A percentile compares a stretch with the other conserved stretches of the same genome.
Evolutionary conservation across 495 filamentous ascomycete species (phyloP).

Genomic region (Xylaria venustula): DNA sequence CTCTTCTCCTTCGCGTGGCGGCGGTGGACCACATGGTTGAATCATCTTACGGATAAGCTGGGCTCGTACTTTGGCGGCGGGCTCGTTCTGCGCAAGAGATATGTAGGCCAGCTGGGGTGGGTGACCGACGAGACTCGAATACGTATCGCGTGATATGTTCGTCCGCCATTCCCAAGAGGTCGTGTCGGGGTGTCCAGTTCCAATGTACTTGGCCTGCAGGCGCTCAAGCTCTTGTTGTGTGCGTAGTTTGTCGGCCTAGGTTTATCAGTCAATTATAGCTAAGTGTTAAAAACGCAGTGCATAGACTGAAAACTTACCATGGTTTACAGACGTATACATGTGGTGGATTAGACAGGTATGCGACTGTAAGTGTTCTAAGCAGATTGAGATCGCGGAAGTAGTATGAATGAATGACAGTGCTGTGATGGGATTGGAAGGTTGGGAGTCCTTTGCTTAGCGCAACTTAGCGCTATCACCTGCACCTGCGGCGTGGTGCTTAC

Average conservation of each 20-base stretch:
- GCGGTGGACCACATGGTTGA: constrained; percentile 81
- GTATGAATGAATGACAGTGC: no score
- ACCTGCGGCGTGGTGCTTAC: not conserved
- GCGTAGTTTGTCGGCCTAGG: constrained; percentile 91
- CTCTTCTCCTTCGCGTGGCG: constrained; percentile 58
- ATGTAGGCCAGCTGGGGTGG: constrained; percentile 87
- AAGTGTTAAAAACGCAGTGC: no score
- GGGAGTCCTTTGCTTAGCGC: not conserved
- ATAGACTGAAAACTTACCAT: no score
- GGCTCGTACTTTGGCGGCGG: constrained; percentile 73
- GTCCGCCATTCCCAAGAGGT: constrained; percentile 94
- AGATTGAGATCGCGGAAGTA: no score
- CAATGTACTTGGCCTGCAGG: constrained; percentile 89
- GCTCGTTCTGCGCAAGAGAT: constrained; percentile 81
- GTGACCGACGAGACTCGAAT: constrained; percentile 83
- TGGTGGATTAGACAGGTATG: not conserved
- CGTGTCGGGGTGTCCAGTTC: constrained; percentile 97
- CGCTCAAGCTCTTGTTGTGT: constrained; percentile 95
- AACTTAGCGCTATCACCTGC: not conserved
- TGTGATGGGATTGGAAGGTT: not conserved
- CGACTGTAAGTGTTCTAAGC: not conserved
- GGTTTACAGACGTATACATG: not conserved
- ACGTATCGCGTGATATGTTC: constrained; percentile 85
- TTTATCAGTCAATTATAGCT: constrained; percentile 9
- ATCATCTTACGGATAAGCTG: constrained; percentile 91